Base-by-base conservation (phyloP, 148 eudicot genomes). In the Persicaria tinctoria region DNA sequence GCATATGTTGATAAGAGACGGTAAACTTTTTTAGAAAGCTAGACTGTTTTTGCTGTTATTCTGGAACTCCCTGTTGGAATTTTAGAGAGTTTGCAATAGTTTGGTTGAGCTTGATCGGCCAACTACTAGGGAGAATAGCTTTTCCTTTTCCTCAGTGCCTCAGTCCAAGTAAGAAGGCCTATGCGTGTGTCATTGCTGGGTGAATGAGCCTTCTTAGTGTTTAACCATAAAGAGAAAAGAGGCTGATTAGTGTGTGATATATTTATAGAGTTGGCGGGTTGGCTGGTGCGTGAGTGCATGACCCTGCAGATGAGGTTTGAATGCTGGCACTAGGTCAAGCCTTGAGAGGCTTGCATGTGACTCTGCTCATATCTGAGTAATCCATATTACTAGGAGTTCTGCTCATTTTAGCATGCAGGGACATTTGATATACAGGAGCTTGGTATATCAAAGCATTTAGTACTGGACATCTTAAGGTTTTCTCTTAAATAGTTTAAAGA, bases 181-280 rank as follows among this genome's bases (percentile, higher is more conserved):
- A 23, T 23, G 20, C 20, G 20, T 18, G 8, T 27, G 18, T 57
- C 27, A 57, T 17, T 18, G 32, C 63, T 57, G 63, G 63, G 8
- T 18, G 27, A 18, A 7, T 57, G 32, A 0, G 63, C 32, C 44
- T 60, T 12, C 68, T 23, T 60, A 59, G 38, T 23, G 41, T 32
- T 32, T 32, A 2, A 32, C 41, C 41, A 32, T 1, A 32, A 32
- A 32, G 41, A 32, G 41, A 32, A 18, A 7, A 17, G 32, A 0
- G 63, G 10, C 44, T 60, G 44, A 38, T 23, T 60, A 59, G 38
- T 23, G 12, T 59, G 64, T 38, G 20, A 7, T 59, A 23, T 60
- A 60, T 60, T 60, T 60, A 60, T 18, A 60, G 44, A 60, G 68
- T 60, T 60, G 68, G 68, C 27, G 4, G 68, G 68, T 4, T 60